Conservation (phyloP, 1,284 basidiomycete genomes). For the Cryptococcus floricola region DNA sequence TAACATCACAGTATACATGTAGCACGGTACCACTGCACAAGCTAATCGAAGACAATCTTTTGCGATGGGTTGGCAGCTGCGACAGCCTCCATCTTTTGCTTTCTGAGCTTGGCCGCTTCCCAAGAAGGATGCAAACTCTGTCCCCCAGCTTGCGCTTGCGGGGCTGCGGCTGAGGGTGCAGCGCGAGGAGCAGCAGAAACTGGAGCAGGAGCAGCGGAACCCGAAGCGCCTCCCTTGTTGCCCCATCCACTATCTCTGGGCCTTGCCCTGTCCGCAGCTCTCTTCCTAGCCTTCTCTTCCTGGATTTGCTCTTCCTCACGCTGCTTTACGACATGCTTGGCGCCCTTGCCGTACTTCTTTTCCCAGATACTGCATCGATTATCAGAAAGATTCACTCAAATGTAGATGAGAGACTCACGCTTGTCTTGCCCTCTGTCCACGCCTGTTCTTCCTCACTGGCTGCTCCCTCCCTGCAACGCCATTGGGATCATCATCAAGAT, state of each 20-base stretch:
- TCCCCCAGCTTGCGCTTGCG: conserved; percentile 20
- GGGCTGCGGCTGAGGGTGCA: neutral
- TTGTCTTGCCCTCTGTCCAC: conserved; percentile 84
- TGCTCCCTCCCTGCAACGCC: conserved; percentile 52
- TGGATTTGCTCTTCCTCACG: conserved; percentile 26
- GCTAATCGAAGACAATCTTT: conserved; percentile 55
- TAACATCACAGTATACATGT: neutral
- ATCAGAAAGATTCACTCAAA: neutral
- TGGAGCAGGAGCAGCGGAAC: conserved; percentile 7
- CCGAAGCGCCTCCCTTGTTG: conserved; percentile 13
- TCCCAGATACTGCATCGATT: conserved; percentile 76
- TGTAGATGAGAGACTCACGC: conserved; percentile 62
- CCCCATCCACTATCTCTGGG: conserved; percentile 19
- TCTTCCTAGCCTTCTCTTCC: conserved; percentile 9
- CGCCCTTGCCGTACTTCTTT: conserved; percentile 86
- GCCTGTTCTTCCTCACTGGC: conserved; percentile 70
- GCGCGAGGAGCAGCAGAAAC: conserved; percentile 1
- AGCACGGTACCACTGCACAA: neutral
- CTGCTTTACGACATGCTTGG: conserved; percentile 80
- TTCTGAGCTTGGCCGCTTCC: conserved; percentile 79
- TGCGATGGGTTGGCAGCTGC: conserved; percentile 48
- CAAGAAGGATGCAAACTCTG: conserved; percentile 79
- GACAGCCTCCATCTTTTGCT: conserved; percentile 54
- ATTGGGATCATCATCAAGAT: conserved; percentile 62
- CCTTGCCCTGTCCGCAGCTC: conserved; percentile 11